These are phyloP conservation scores for Fusarium subtropicale DNA, from an alignment of 2,329 filamentous ascomycete species.

Conservation along the genomic window DNA sequence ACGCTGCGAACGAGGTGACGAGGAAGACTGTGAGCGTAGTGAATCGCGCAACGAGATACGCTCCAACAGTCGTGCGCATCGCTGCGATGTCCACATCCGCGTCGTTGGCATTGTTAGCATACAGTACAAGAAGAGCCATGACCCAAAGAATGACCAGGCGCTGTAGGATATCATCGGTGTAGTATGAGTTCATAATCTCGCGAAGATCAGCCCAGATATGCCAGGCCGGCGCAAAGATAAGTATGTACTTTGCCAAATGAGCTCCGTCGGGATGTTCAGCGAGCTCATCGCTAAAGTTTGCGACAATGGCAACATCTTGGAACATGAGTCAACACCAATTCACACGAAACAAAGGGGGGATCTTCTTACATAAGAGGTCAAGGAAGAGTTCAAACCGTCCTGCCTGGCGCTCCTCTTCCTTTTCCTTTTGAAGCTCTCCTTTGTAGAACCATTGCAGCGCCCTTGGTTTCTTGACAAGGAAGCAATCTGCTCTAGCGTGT, in stretches of 20 bases:
- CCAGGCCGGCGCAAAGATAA: constrained; percentile 62
- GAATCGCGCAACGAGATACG: constrained; percentile 59
- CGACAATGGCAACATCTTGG: constrained; percentile 59
- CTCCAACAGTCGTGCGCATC: constrained; percentile 59
- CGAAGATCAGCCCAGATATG: constrained; percentile 63
- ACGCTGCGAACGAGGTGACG: constrained; percentile 59
- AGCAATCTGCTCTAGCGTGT: constrained; percentile 47
- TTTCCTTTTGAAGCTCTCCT: constrained; percentile 55
- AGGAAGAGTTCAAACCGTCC: constrained; percentile 63
- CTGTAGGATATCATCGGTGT: constrained; percentile 62
- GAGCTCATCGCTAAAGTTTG: constrained; percentile 62
- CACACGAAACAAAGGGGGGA: background rate
- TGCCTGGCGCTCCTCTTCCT: constrained; percentile 58
- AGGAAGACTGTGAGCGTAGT: constrained; percentile 56
- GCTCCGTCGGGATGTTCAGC: constrained; percentile 58
- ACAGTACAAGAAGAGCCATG: constrained; percentile 62
- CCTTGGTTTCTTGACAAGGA: constrained; percentile 53
- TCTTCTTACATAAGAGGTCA: constrained; percentile 57
- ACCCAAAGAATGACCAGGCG: constrained; percentile 62
- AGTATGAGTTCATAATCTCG: constrained; percentile 65
- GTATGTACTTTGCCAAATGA: constrained; percentile 60
- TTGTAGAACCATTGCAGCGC: constrained; percentile 61
- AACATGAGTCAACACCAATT: background rate
- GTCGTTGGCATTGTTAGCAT: constrained; percentile 59
- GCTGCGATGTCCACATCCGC: constrained; percentile 58